Conservation (phyloP, 176 grass and related monocot genomes). For the Leersia perrieri region DNA sequence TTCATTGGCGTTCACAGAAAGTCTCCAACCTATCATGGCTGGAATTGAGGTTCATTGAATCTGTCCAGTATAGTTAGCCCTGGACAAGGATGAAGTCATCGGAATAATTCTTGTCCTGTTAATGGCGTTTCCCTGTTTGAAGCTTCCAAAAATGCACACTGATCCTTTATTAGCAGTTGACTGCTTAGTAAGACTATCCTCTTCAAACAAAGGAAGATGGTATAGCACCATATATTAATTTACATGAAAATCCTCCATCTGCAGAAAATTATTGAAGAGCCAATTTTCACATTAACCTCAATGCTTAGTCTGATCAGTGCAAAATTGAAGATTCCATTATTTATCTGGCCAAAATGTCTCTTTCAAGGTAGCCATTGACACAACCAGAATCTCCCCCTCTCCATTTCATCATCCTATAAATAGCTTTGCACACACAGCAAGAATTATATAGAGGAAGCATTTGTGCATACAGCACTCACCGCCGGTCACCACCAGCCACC, state of each 20-base stretch:
- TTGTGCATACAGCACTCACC: background rate
- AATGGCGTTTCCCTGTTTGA: background rate
- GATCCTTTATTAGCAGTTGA: background rate
- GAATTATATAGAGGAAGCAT: background rate
- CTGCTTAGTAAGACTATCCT: background rate
- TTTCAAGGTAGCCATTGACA: background rate
- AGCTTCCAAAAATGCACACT: conserved; percentile 6
- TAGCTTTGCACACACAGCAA: background rate
- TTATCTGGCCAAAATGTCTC: background rate
- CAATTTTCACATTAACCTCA: no score
- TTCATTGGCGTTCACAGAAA: background rate
- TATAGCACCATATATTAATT: background rate
- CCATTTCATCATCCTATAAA: background rate
- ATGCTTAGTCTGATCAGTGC: no score
- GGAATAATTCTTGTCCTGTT: background rate
- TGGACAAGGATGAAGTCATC: background rate
- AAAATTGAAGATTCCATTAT: no score
- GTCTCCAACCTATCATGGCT: background rate
- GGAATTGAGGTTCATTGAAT: conserved; percentile 40
- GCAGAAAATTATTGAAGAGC: no score
- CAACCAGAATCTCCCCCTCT: no score
- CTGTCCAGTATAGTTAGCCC: conserved; percentile 14
- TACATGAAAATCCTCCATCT: no score
- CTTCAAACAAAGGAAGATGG: background rate
- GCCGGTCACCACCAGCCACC: background rate